These are phyloP conservation scores for Globisporangium irregulare DNA, from an alignment of 352 stramenopile species.

Conservation along the genomic window DNA sequence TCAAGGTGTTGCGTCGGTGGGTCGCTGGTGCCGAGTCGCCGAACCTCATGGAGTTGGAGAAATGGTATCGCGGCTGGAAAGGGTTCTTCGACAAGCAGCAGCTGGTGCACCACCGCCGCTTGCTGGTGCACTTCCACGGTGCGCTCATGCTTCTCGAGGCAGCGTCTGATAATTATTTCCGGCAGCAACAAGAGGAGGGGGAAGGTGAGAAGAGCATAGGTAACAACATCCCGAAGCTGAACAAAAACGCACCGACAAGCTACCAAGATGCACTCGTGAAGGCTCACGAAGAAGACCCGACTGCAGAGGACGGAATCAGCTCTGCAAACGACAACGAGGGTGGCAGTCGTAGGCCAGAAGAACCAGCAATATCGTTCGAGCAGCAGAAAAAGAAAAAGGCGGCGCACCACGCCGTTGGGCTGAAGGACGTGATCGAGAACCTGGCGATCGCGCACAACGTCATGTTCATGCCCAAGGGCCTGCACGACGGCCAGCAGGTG, in stretches of 20 bases:
- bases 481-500: conserved; percentile 76
- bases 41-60: conserved; percentile 61
- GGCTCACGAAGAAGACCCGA: conserved; percentile 23
- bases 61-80: conserved; percentile 88
- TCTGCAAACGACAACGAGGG: conserved; percentile 19
- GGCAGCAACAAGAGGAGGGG: neutral
- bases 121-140: conserved; percentile 77
- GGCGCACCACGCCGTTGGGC: conserved; percentile 41
- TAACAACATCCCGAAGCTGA: conserved; percentile 44
- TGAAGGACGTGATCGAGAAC: conserved; percentile 85
- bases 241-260: conserved; percentile 40
- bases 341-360: neutral
- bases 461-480: conserved; percentile 76
- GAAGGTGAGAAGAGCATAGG: neutral
- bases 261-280: conserved; percentile 81
- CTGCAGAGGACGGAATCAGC: conserved; percentile 18
- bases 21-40: conserved; percentile 31
- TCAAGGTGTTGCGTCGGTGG: conserved; percentile 82
- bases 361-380: neutral
- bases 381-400: conserved; percentile 15
- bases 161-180: conserved; percentile 25
- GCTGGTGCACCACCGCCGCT: conserved; percentile 50
- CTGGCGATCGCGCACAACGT: conserved; percentile 77
- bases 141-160: conserved; percentile 67
- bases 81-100: conserved; percentile 65